These are phyloP conservation scores for Psilocybe cyanescens DNA, from an alignment of 768 basidiomycete species.

Conservation along the genomic window DNA sequence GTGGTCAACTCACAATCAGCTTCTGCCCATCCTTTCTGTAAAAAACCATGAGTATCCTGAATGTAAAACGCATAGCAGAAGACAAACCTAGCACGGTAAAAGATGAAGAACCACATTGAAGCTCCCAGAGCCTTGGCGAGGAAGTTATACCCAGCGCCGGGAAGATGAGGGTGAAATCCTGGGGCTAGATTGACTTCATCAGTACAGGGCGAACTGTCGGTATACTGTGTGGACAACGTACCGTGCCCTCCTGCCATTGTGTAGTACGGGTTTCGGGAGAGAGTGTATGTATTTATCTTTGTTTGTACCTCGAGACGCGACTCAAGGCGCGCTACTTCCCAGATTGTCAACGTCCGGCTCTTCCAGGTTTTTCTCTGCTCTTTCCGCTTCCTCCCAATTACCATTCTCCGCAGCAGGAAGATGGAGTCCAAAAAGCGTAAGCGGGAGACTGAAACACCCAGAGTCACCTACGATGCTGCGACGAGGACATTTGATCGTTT, in stretches of 20 bases:
- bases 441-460: slow-evolving; percentile 41
- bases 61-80: background rate
- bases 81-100: slow-evolving; percentile 89
- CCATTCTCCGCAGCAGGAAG: slow-evolving; percentile 5
- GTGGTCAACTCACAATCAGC: slow-evolving; percentile 56
- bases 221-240: slow-evolving; percentile 18
- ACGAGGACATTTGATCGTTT: slow-evolving; percentile 54
- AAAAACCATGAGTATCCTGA: background rate
- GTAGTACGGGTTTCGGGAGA: slow-evolving; percentile 21
- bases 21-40: slow-evolving; percentile 78
- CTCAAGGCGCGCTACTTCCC: slow-evolving; percentile 17
- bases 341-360: slow-evolving; percentile 12
- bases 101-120: slow-evolving; percentile 99
- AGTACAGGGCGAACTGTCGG: slow-evolving; percentile 3
- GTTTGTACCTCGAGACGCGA: slow-evolving; percentile 31
- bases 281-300: slow-evolving; percentile 34
- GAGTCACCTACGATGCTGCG: slow-evolving; percentile 48
- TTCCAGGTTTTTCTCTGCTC: slow-evolving; percentile 10
- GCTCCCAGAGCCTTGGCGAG: slow-evolving; percentile 88
- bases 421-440: slow-evolving; percentile 50
- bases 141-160: slow-evolving; percentile 74
- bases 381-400: slow-evolving; percentile 10
- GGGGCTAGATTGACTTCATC: slow-evolving; percentile 42
- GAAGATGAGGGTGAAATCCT: slow-evolving; percentile 90
- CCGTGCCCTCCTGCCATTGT: slow-evolving; percentile 49